These are phyloP conservation scores for Candida sanyaensis DNA, from an alignment of 1,139 yeast species.

Conservation along the genomic window DNA sequence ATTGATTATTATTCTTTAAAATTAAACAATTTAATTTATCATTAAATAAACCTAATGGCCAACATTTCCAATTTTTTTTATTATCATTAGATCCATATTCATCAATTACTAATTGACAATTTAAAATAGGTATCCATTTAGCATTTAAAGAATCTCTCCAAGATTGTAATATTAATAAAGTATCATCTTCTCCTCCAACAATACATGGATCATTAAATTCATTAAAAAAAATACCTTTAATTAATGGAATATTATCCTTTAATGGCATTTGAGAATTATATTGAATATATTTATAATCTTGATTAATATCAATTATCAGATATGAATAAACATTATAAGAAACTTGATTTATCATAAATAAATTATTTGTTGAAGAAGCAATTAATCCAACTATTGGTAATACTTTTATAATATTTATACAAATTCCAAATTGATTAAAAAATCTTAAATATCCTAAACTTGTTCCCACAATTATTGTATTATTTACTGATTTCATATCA, in stretches of 20 bases:
- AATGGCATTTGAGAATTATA: conserved; percentile 44
- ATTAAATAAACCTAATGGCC: conserved; percentile 84
- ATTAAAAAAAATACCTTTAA: conserved; percentile 78
- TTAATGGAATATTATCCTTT: conserved; percentile 25
- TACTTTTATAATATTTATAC: conserved; percentile 40
- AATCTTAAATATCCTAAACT: conserved; percentile 43
- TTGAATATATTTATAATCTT: conserved; percentile 41
- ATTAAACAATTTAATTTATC: conserved; percentile 74
- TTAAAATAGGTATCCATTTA: conserved; percentile 86
- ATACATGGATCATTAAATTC: conserved; percentile 87
- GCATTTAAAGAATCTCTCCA: conserved; percentile 83
- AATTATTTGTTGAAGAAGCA: conserved; percentile 31
- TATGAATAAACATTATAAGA: conserved; percentile 31
- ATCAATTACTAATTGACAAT: conserved; percentile 59
- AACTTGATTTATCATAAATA: conserved; percentile 37
- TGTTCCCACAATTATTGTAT: conserved; percentile 45
- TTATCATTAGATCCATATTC: conserved; percentile 50
- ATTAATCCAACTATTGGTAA: conserved; percentile 42
- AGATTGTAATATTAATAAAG: conserved; percentile 64
- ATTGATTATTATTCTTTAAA: conserved; percentile 58
- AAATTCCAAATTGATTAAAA: conserved; percentile 43
- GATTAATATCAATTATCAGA: conserved; percentile 38
- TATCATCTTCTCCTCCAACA: conserved; percentile 70
- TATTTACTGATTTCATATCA: conserved; percentile 20
- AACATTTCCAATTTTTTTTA: conserved; percentile 59